These are phyloP conservation scores for Anthostomella pinea DNA, from an alignment of 2,329 filamentous ascomycete genomes.

Conservation along the genomic window DNA sequence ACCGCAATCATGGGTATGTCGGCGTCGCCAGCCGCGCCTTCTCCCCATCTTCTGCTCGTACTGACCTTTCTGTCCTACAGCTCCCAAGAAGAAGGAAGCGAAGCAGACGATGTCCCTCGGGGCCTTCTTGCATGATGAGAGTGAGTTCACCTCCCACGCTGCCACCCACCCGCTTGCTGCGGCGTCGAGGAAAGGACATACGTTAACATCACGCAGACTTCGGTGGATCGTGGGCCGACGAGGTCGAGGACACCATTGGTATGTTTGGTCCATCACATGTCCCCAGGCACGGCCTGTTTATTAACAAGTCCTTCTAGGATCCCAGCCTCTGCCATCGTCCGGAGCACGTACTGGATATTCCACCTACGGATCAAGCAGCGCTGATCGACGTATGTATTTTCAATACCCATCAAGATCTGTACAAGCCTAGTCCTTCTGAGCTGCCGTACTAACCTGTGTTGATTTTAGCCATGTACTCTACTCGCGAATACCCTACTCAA, in stretches of 20 bases:
- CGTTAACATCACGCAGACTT: conserved; percentile 40
- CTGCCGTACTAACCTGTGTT: conserved; percentile 1
- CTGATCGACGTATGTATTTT: conserved; percentile 33
- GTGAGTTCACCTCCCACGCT: conserved; percentile 55
- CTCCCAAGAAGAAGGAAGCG: conserved; percentile 90
- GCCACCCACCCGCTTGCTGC: conserved; percentile 16
- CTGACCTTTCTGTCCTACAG: conserved; percentile 53
- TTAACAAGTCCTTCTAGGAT: conserved; percentile 39
- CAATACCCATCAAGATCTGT: not conserved
- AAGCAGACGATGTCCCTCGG: conserved; percentile 96
- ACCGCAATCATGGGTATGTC: conserved; percentile 62
- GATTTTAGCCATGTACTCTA: conserved; percentile 44
- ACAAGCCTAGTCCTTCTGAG: not conserved
- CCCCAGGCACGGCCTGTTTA: conserved; percentile 15
- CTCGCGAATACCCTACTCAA: conserved; percentile 68
- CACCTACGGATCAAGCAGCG: conserved; percentile 24
- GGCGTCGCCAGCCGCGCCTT: conserved; percentile 15
- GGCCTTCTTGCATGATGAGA: conserved; percentile 89
- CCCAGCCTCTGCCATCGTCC: conserved; percentile 53
- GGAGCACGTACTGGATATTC: conserved; percentile 24
- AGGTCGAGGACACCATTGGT: conserved; percentile 90
- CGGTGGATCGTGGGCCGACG: conserved; percentile 93
- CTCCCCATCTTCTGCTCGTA: conserved; percentile 12
- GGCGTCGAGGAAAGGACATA: conserved; percentile 6
- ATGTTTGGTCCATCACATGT: conserved; percentile 42